These are phyloP conservation scores for Debaryomycetaceae sp. DNA, from an alignment of 1,139 yeast species.

Conservation along the genomic window DNA sequence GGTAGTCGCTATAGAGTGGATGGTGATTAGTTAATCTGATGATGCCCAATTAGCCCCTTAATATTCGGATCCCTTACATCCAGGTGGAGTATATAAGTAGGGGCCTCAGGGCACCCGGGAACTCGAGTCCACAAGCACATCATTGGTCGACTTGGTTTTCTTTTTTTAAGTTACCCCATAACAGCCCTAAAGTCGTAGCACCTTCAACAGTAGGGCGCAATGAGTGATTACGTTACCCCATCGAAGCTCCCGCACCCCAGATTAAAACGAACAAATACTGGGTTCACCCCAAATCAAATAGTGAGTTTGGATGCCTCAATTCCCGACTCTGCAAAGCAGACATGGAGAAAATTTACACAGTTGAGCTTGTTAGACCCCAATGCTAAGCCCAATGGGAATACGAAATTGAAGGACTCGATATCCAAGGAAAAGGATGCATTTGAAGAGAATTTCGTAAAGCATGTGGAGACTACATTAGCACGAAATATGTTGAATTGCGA, in stretches of 20 bases:
- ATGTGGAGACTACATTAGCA: slow-evolving; percentile 87
- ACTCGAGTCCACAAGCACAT: too few relatives aligned
- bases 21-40: not conserved
- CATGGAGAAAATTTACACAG: slow-evolving; percentile 66
- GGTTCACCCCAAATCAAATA: slow-evolving; percentile 88
- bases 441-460: slow-evolving; percentile 69
- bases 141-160: too few relatives aligned
- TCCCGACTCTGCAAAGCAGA: slow-evolving; percentile 71
- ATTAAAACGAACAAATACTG: slow-evolving; percentile 74
- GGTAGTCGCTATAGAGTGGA: not conserved
- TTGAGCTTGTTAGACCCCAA: slow-evolving; percentile 29
- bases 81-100: not conserved
- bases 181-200: too few relatives aligned
- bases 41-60: not conserved
- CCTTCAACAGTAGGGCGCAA: slow-evolving; percentile 6
- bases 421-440: slow-evolving; percentile 47
- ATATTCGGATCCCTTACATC: not conserved
- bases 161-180: too few relatives aligned
- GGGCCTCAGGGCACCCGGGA: not conserved
- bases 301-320: slow-evolving; percentile 77
- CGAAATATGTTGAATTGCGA: slow-evolving; percentile 91
- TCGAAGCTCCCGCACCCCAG: slow-evolving; percentile 40
- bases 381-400: slow-evolving; percentile 5
- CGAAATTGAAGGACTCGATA: slow-evolving; percentile 6
- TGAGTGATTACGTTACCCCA: slow-evolving; percentile 45